Base-by-base conservation (phyloP, 2,329 filamentous ascomycete species). In the Penicillium sp. region DNA sequence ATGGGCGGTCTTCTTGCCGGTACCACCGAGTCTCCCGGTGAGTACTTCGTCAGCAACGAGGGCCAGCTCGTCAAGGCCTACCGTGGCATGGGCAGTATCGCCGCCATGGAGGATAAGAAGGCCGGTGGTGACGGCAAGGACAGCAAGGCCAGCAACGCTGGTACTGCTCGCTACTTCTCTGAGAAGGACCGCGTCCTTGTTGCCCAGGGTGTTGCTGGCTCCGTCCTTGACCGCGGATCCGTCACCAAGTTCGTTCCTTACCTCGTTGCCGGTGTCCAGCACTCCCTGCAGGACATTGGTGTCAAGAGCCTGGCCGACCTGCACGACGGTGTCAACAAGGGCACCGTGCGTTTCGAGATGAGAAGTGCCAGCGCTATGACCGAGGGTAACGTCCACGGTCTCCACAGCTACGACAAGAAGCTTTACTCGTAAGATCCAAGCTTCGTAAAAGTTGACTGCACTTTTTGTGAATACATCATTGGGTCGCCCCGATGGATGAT, bases 351-450 rank as follows among this genome's bases (percentile, higher is more conserved):
- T 64, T 98, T 98, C 68, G 93, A 98, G 78, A 79, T 97, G 65
- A 81, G 93, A 63, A 97, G 89, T 54, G 86, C 89, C 53, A 95
- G 89, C 71, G 93, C 93, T 44, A 89, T 95, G 80, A 80, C 94
- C 52, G 93, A 98, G 78, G 93, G 93, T 57, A 93, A 91, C 68
- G 90, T 98, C 54, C 94, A 97, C 75, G 82, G 82, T 52, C 89
- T 98, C 79, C 89, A 97, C 77, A 91, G 88, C 69, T 97, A 95
- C 70, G 93, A 97, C 79, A 98, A 98, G 86, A 98, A 97, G 81
- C 85, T 98, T 60, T 98, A 95, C 74, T 88, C 89, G 64, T 96
- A 82, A 67, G 55, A 55, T 51, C 55, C 48, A 56, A 45, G 55
- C 35, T 57, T 58, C 41, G 57, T 53, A 45, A 31, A 15, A 26